Evolutionary conservation across 495 filamentous ascomycete species (phyloP).

Genomic region (Aspergillus ellipticus): DNA sequence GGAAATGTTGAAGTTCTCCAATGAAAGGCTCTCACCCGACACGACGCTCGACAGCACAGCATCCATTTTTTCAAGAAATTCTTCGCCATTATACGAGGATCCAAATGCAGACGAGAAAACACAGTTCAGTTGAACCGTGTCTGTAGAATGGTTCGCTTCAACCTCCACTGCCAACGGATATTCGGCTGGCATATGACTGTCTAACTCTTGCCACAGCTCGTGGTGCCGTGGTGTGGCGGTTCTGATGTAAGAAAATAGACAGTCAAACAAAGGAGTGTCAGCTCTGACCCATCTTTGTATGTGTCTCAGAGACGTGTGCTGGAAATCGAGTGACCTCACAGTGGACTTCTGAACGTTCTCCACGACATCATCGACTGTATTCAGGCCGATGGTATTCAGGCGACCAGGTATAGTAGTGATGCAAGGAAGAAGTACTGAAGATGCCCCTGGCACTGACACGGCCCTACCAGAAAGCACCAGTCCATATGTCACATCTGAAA

Average conservation of each 20-base stretch:
- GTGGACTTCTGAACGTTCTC: constrained; percentile 35
- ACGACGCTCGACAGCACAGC: constrained; percentile 25
- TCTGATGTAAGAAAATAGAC: constrained; percentile 35
- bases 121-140: constrained; percentile 22
- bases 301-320: constrained; percentile 42
- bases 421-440: constrained; percentile 74
- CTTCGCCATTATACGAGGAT: constrained; percentile 13
- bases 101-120: constrained; percentile 22
- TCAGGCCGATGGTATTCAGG: constrained; percentile 34
- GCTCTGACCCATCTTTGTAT: constrained; percentile 45
- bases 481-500: constrained; percentile 40
- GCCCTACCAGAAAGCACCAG: constrained; percentile 44
- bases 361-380: constrained; percentile 33
- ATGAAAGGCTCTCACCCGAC: constrained; percentile 19
- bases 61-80: constrained; percentile 31
- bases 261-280: constrained; percentile 40
- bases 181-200: constrained; percentile 31
- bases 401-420: constrained; percentile 88
- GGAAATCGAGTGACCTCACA: constrained; percentile 39
- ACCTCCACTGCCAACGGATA: constrained; percentile 35
- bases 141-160: constrained; percentile 19
- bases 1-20: constrained; percentile 20
- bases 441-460: constrained; percentile 52
- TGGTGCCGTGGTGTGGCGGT: constrained; percentile 10
- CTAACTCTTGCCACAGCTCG: constrained; percentile 26